These are phyloP conservation scores for Pascua guehoae DNA, from an alignment of 1,284 basidiomycete genomes.

Conservation along the genomic window DNA sequence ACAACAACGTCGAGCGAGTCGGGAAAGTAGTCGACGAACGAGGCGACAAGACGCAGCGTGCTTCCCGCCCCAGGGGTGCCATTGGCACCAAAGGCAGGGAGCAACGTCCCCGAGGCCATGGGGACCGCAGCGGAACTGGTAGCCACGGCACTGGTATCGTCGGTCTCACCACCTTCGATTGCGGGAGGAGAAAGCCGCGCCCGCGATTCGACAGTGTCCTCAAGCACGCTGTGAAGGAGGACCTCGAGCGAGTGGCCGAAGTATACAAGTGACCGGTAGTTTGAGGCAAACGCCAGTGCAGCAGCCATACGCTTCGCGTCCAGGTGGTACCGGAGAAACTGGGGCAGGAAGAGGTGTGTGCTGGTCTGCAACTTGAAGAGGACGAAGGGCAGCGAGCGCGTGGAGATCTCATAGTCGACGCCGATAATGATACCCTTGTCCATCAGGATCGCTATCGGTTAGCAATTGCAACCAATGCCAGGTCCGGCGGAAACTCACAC, in stretches of 20 bases:
- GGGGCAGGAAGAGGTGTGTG: conserved; percentile 93
- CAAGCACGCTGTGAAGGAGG: conserved; percentile 85
- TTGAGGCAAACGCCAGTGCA: conserved; percentile 79
- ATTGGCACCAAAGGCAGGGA: not conserved
- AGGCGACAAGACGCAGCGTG: conserved; percentile 68
- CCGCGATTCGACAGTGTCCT: conserved; percentile 66
- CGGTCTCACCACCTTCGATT: too few relatives aligned
- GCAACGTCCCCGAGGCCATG: too few relatives aligned
- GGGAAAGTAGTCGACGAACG: conserved; percentile 93
- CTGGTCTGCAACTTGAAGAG: conserved; percentile 89
- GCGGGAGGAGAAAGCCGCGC: too few relatives aligned
- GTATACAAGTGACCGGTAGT: conserved; percentile 85
- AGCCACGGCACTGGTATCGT: too few relatives aligned
- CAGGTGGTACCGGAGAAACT: conserved; percentile 82
- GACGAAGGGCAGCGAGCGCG: conserved; percentile 77
- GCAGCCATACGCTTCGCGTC: conserved; percentile 65
- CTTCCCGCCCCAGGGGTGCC: conserved; percentile 11
- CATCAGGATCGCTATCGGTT: conserved; percentile 77
- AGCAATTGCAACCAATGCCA: not conserved
- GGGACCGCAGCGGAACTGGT: too few relatives aligned
- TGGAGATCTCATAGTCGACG: conserved; percentile 80
- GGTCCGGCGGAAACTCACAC: conserved; percentile 54
- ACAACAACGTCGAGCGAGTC: conserved; percentile 88
- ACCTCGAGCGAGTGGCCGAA: conserved; percentile 94
- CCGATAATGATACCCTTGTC: conserved; percentile 98